Base-by-base conservation (phyloP, 306 rosid species). In the Castanopsis chinensis region DNA sequence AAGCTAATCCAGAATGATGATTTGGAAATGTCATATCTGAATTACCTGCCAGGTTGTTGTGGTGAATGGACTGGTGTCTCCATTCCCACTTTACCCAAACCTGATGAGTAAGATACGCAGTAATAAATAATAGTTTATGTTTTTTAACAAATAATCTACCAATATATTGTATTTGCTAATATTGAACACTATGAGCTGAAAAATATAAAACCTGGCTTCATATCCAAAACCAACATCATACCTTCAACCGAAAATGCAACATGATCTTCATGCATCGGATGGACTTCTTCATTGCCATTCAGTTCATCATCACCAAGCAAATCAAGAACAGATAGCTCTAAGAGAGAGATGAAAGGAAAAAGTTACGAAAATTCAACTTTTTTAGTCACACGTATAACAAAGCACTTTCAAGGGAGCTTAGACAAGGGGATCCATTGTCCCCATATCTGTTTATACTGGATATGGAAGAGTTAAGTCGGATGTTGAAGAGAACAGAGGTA, bases 161-260 rank as follows among this genome's bases (percentile, higher is more conserved):
- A 4, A 19, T 9, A 68, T 13, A 68, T 68, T 67, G 72, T 33
- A 15, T 33, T 67, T 67, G 4, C 7, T 63, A 35, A 33, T 68
- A 10, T 3, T 19, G 52, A 33, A 68, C 11, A 68, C 72, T 33
- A 8, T 68, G 72, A 68, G 15, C 4, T 33, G 72, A 68, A n/a
- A 33, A 35, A 11, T 10, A 18, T 68, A 68, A 67, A 28, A 19
- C 53, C 52, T 19, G 25, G 6, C 72, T 15, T n/a, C 25, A 67
- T 15, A 68, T 10, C 23, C 11, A 72, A 76, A 67, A 64, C 64
- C 69, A 65, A 43, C 59, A 37, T 51, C 37, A 76, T 83, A 95
- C 98, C 99, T 79, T 91, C 91, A 70, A 92, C 90, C 76, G 98
- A 95, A 88, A 95, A 90, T 78, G 99, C 90, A 84, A 91, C 97